Percentiles rank a stretch among this genome's conserved stretches.
These are phyloP conservation scores for Colletotrichum somersetense DNA, from an alignment of 2,329 filamentous ascomycete species.

Conservation along the genomic window DNA sequence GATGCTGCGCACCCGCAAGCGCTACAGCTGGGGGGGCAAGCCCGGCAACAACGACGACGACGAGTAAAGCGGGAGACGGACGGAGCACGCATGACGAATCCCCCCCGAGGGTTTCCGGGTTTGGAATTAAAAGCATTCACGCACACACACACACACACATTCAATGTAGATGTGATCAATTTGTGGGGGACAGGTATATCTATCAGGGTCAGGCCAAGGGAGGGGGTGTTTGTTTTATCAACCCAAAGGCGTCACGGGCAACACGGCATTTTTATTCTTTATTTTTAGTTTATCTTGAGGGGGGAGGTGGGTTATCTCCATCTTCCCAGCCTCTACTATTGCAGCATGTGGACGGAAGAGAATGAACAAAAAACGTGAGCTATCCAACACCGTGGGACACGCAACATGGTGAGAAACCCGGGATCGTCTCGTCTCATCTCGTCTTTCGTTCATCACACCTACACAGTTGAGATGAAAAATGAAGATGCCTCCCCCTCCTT, in stretches of 20 bases:
- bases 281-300: no score
- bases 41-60: slow-evolving; percentile 42
- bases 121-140: not conserved
- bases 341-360: not conserved
- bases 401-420: not conserved
- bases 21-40: slow-evolving; percentile 49
- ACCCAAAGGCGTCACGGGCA: not conserved
- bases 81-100: no score
- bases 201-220: not conserved
- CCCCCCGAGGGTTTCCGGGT: not conserved
- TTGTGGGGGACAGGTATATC: not conserved
- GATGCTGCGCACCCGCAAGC: slow-evolving; percentile 51
- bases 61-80: not conserved
- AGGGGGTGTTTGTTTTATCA: not conserved
- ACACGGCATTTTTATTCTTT: not conserved
- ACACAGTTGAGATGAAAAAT: not conserved
- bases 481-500: not conserved
- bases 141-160: not conserved
- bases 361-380: not conserved
- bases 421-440: not conserved
- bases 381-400: not conserved
- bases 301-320: no score
- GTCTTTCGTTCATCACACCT: not conserved
- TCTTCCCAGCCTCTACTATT: not conserved
- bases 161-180: not conserved